A percentile compares a stretch with the other conserved stretches of the same genome.
Conservation (phyloP, 768 basidiomycete species). For the Tricholoma saponaceum region DNA sequence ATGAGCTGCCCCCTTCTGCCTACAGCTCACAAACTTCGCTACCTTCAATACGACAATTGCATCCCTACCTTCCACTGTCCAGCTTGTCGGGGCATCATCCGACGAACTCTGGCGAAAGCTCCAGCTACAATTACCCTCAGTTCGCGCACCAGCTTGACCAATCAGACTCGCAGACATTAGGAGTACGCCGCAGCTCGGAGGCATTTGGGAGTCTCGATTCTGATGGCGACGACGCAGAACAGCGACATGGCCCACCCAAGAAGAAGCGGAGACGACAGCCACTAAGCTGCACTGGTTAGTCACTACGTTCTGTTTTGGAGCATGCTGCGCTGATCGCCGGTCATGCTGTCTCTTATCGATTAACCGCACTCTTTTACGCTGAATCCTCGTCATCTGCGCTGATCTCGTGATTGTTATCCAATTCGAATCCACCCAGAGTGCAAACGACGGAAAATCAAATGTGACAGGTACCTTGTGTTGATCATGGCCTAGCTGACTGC, state of each 20-base stretch:
- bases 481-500: slow-evolving; percentile 9
- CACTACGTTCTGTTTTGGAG: slow-evolving; percentile 16
- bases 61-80: slow-evolving; percentile 60
- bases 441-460: slow-evolving; percentile 84
- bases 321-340: slow-evolving; percentile 4
- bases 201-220: slow-evolving; percentile 42
- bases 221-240: slow-evolving; percentile 51
- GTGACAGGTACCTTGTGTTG: slow-evolving; percentile 60
- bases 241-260: slow-evolving; percentile 59
- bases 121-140: slow-evolving; percentile 17
- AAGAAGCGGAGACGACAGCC: slow-evolving; percentile 83
- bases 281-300: slow-evolving; percentile 78
- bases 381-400: slow-evolving; percentile 20
- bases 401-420: slow-evolving; percentile 26
- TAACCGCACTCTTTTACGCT: slow-evolving; percentile 11
- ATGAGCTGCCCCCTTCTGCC: slow-evolving; percentile 14
- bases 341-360: slow-evolving; percentile 19
- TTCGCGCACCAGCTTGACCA: slow-evolving; percentile 23
- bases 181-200: slow-evolving; percentile 25
- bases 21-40: slow-evolving; percentile 36
- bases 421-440: slow-evolving; percentile 51
- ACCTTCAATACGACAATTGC: slow-evolving; percentile 66
- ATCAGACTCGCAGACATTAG: slow-evolving; percentile 17
- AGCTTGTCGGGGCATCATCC: slow-evolving; percentile 27
- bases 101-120: slow-evolving; percentile 12